Percentiles rank a stretch among this genome's conserved stretches.
Conservation (phyloP, 768 basidiomycete genomes). For the Termitomyces sp. region DNA sequence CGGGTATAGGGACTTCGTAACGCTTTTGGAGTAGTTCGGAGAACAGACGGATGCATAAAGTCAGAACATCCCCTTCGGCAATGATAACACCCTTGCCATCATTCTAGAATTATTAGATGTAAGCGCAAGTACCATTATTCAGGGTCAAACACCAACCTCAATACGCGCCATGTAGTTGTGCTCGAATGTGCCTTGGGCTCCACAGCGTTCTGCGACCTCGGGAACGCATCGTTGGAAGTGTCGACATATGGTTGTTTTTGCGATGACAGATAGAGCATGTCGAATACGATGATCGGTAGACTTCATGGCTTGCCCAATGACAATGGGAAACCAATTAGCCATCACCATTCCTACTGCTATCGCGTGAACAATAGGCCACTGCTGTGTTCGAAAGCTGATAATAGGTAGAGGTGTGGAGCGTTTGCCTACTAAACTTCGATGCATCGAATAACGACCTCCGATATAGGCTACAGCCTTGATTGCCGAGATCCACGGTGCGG, state of each 20-base stretch:
- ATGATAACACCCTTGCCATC: slow-evolving; percentile 54
- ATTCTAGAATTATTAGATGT: slow-evolving; percentile 24
- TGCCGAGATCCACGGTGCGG: slow-evolving; percentile 43
- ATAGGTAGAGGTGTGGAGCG: slow-evolving; percentile 39
- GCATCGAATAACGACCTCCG: slow-evolving; percentile 51
- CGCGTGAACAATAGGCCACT: slow-evolving; percentile 51
- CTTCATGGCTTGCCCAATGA: slow-evolving; percentile 31
- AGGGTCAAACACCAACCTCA: slow-evolving; percentile 30
- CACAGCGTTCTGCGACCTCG: slow-evolving; percentile 57
- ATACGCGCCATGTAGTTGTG: slow-evolving; percentile 54
- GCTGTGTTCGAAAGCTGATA: slow-evolving; percentile 59
- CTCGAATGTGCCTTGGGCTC: slow-evolving; percentile 62
- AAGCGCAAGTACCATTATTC: slow-evolving; percentile 1
- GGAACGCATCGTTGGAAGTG: slow-evolving; percentile 46
- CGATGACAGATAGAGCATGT: slow-evolving; percentile 49
- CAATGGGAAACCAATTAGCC: slow-evolving; percentile 38
- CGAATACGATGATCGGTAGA: slow-evolving; percentile 39
- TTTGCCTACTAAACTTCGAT: slow-evolving; percentile 44
- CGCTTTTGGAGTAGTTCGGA: slow-evolving; percentile 53
- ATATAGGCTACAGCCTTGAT: slow-evolving; percentile 51
- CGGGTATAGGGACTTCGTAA: slow-evolving; percentile 45
- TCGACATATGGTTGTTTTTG: slow-evolving; percentile 49
- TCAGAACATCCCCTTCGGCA: slow-evolving; percentile 49
- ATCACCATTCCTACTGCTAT: slow-evolving; percentile 48
- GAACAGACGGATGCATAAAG: slow-evolving; percentile 50